Conservation (phyloP, 768 basidiomycete species). For the Omphalotus guepiniiformis region DNA sequence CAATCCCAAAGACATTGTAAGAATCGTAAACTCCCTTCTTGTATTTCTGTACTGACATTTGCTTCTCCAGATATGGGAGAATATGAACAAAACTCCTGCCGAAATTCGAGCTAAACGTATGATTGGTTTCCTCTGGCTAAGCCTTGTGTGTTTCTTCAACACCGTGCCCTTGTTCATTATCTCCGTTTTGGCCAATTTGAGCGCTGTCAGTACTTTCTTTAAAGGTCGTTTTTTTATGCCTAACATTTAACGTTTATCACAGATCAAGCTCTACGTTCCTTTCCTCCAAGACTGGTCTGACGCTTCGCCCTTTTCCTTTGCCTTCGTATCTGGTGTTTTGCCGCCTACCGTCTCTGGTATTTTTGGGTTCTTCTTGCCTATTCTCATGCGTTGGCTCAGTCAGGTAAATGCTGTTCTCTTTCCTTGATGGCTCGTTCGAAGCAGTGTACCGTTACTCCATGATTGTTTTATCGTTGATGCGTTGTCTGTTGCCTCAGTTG, state of each 20-base stretch:
- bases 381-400: conserved; percentile 87
- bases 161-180: conserved; percentile 89
- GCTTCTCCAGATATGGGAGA: conserved; percentile 71
- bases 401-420: conserved; percentile 54
- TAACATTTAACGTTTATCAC: conserved; percentile 9
- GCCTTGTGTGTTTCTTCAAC: conserved; percentile 87
- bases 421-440: too few relatives aligned
- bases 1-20: conserved; percentile 84
- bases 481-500: conserved; percentile 51
- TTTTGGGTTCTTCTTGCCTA: conserved; percentile 88
- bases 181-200: conserved; percentile 88
- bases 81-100: conserved; percentile 70
- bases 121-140: conserved; percentile 77
- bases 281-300: conserved; percentile 74
- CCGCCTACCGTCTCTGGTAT: conserved; percentile 85
- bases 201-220: conserved; percentile 49
- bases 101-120: conserved; percentile 63
- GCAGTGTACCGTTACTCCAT: not conserved
- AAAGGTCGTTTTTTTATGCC: not conserved
- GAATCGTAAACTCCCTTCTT: conserved; percentile 18
- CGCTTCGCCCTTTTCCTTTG: conserved; percentile 63
- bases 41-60: conserved; percentile 1
- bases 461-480: too few relatives aligned
- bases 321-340: conserved; percentile 86
- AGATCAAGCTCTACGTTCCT: conserved; percentile 64